These are phyloP conservation scores for Gloeopeniophorella convolvens DNA, from an alignment of 768 basidiomycete genomes.

Conservation along the genomic window DNA sequence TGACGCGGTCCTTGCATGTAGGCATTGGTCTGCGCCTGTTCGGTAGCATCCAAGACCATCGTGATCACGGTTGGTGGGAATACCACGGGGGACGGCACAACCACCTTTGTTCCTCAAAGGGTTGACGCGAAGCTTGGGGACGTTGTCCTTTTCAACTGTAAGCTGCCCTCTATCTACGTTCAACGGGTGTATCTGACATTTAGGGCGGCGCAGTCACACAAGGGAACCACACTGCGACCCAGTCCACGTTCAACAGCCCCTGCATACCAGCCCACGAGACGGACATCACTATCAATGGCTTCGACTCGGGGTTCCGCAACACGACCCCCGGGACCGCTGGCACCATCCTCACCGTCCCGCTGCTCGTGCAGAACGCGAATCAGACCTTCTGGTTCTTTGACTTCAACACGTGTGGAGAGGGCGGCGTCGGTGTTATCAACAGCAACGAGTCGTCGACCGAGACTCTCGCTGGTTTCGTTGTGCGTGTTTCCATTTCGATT, in stretches of 20 bases:
- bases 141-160: slow-evolving; percentile 52
- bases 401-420: slow-evolving; percentile 43
- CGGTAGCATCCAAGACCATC: slow-evolving; percentile 32
- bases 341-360: slow-evolving; percentile 40
- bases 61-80: slow-evolving; percentile 42
- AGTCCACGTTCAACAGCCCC: slow-evolving; percentile 49
- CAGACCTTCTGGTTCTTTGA: slow-evolving; percentile 58
- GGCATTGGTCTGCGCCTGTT: slow-evolving; percentile 18
- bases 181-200: slow-evolving; percentile 35
- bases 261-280: slow-evolving; percentile 46
- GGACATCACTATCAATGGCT: slow-evolving; percentile 48
- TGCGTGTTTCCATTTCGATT: slow-evolving; percentile 23
- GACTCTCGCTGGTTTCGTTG: slow-evolving; percentile 39
- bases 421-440: slow-evolving; percentile 60
- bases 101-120: slow-evolving; percentile 40
- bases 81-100: slow-evolving; percentile 36
- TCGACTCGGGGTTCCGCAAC: slow-evolving; percentile 47
- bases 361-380: slow-evolving; percentile 36
- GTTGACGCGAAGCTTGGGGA: slow-evolving; percentile 43
- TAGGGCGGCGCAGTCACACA: slow-evolving; percentile 39
- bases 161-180: slow-evolving; percentile 12
- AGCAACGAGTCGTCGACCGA: slow-evolving; percentile 36
- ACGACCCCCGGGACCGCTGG: slow-evolving; percentile 41
- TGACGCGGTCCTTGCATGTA: slow-evolving; percentile 2
- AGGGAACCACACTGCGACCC: slow-evolving; percentile 34